These are phyloP conservation scores for Coemansia sp. DNA, from an alignment of 192 early-diverging fungal species.

Conservation along the genomic window DNA sequence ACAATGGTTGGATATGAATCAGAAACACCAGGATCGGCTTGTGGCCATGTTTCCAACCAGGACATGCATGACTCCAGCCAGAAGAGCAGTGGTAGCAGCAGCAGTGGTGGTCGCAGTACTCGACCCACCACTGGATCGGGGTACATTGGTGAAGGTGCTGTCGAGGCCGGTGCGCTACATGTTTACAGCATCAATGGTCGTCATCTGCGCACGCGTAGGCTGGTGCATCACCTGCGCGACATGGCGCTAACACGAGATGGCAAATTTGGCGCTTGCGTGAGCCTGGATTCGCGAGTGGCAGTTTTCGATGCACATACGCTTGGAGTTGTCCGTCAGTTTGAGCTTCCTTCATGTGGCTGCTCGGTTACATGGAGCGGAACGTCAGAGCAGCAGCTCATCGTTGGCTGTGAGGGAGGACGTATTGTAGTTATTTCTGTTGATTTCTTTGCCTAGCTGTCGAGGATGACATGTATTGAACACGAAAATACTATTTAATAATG, in stretches of 20 bases:
- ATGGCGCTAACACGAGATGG: conserved; percentile 45
- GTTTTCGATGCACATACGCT: conserved; percentile 34
- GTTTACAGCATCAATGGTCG: conserved; percentile 42
- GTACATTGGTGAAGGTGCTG: conserved; percentile 18
- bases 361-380: conserved; percentile 42
- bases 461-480: neutral
- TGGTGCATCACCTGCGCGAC: conserved; percentile 37
- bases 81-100: conserved; percentile 1
- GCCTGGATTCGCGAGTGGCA: conserved; percentile 41
- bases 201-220: conserved; percentile 46
- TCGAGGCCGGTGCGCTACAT: conserved; percentile 36
- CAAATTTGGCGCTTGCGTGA: conserved; percentile 38
- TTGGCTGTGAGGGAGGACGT: conserved; percentile 41
- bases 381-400: conserved; percentile 36
- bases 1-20: neutral
- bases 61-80: conserved; percentile 6
- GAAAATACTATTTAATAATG: conserved; percentile 20
- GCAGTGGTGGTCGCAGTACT: neutral
- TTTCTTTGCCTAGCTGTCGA: neutral
- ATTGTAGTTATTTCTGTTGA: conserved; percentile 31
- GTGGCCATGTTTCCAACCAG: neutral
- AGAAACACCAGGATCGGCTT: neutral
- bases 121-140: neutral
- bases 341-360: conserved; percentile 43
- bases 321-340: conserved; percentile 43